Evolutionary conservation across 805 yeast genomes (phyloP), one percentile per base, ranked within the genome.

Genomic region (Kodamaea fukazawae): DNA sequence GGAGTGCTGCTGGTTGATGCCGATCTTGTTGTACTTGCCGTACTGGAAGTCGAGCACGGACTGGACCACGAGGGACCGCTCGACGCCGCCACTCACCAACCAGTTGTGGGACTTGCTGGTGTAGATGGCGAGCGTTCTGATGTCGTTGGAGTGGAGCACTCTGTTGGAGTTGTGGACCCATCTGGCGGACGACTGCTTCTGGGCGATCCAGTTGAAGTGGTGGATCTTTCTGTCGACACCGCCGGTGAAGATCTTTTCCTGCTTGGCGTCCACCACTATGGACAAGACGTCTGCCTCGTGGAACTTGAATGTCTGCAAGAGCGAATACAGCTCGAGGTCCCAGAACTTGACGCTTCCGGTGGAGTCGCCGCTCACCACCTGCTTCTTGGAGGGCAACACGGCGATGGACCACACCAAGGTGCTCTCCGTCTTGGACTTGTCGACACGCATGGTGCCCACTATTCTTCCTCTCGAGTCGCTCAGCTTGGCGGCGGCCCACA

Each of bases 281-380:
- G 88, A 78, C 48, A 93, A 68, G 3, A 90, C 86, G 73, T 93
- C 99, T 1, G 96, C 96, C 35, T 85, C 95, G 57, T 93, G 98
- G 8, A 79, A 79, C 48, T 79, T 76, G 60, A 88, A 89, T 16
- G 85, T 79, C 61, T 91, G 98, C 37, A 79, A 70, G 43, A 93
- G 67, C 1, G 96, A 81, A 49, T 80, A 81, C 49, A 78, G 82
- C 34, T 77, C 74, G 46, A 83, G 70, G 54, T 91, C 96, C 99
- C 99, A 93, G 48, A 93, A 76, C 61, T 91, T 91, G 38, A 93
- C 78, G 7, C 86, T 74, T 1, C 99, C 99, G 1, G 97, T 91
- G 4, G 97, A 89, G 65, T 93, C 99, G 40, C 98, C 99, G 44
- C 89, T 80, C n/a, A 87, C 95, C 43, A 93, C 75, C 58, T 88